Conservation (phyloP, 176 grass and related monocot genomes). For the Urochloa ruziziensis region DNA sequence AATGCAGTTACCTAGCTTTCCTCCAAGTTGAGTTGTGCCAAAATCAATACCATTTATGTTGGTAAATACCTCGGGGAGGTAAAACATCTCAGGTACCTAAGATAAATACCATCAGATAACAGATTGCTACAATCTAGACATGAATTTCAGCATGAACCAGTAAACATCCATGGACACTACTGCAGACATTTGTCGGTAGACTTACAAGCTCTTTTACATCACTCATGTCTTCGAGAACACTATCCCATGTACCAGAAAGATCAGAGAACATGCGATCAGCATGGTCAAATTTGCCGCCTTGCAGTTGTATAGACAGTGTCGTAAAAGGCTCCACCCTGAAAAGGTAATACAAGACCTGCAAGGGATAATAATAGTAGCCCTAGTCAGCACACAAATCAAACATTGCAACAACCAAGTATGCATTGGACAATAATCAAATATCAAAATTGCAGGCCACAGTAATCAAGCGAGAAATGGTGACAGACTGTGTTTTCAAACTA, state of each 20-base stretch:
- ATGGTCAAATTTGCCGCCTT: conserved; percentile 99
- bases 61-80: conserved; percentile 83
- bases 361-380: conserved; percentile 39
- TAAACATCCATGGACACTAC: conserved; percentile 19
- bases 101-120: conserved; percentile 45
- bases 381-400: conserved; percentile 32
- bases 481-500: conserved; percentile 1
- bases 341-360: conserved; percentile 97
- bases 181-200: conserved; percentile 28
- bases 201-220: conserved; percentile 99
- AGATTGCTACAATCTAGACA: conserved; percentile 12
- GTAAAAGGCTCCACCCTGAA: conserved; percentile 98
- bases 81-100: conserved; percentile 99
- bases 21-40: conserved; percentile 95
- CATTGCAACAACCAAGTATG: conserved; percentile 8
- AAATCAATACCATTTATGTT: conserved; percentile 94
- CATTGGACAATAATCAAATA: conserved; percentile 9
- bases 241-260: conserved; percentile 90
- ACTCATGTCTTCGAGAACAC: conserved; percentile 98
- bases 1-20: conserved; percentile 71
- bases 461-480: conserved; percentile 15
- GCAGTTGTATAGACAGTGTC: conserved; percentile 91
- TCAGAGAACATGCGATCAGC: conserved; percentile 98
- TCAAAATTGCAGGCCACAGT: neutral
- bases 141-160: conserved; percentile 1